Evolutionary conservation across 2,329 filamentous ascomycete species (phyloP).

Genomic region (Sclerotinia sclerotiorum): DNA sequence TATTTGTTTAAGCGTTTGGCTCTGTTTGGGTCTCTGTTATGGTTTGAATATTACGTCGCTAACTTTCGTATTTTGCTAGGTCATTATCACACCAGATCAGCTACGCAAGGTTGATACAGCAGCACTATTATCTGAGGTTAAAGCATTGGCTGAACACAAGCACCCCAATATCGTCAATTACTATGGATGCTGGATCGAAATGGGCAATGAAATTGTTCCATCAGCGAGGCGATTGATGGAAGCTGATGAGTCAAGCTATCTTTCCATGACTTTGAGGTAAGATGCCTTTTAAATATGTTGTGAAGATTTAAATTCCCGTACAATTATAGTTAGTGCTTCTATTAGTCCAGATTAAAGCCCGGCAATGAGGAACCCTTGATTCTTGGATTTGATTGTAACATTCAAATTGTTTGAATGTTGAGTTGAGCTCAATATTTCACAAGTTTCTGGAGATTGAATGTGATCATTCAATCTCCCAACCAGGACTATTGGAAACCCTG

Average conservation of each 20-base stretch:
- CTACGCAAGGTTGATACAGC: slow-evolving; percentile 21
- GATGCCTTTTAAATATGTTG: neutral
- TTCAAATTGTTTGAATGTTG: too few species aligned
- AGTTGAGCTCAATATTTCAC: too few species aligned
- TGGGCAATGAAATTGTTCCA: slow-evolving; percentile 11
- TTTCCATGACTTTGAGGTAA: slow-evolving; percentile 13
- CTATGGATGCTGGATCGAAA: slow-evolving; percentile 63
- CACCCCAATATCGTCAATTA: slow-evolving; percentile 68
- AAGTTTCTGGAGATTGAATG: too few species aligned
- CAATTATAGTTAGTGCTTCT: too few species aligned
- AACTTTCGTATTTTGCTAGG: slow-evolving; percentile 35
- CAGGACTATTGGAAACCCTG: too few species aligned
- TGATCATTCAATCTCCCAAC: too few species aligned
- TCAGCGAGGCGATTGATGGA: slow-evolving; percentile 33
- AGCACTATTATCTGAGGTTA: slow-evolving; percentile 49
- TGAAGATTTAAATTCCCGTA: neutral
- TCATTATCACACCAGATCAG: slow-evolving; percentile 49
- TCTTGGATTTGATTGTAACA: too few species aligned
- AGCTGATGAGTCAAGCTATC: slow-evolving; percentile 7
- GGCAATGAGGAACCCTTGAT: too few species aligned
- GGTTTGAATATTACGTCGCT: neutral
- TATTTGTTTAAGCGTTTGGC: neutral
- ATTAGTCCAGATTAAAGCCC: too few species aligned
- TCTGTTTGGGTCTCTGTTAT: neutral
- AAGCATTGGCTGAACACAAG: slow-evolving; percentile 60